Evolutionary conservation across 768 basidiomycete genomes (phyloP).

Genomic region (Trametes cingulata): DNA sequence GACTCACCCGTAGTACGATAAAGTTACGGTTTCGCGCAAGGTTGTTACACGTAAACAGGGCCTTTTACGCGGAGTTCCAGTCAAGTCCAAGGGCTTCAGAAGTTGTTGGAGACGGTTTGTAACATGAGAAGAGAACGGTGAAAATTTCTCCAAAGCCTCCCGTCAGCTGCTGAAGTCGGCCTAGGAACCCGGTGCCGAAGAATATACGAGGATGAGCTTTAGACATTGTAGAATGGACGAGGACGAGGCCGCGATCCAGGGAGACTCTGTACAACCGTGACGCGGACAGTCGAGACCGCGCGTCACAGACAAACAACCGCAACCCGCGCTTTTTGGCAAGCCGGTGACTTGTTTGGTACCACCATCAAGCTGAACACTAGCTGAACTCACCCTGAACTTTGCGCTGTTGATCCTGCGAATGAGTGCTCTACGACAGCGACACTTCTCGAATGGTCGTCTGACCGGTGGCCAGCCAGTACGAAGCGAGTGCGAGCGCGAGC

Average conservation of each 20-base stretch:
- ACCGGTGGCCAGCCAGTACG: background rate
- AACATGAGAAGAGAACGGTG: conserved; percentile 2
- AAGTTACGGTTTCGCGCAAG: background rate
- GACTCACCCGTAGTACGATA: background rate
- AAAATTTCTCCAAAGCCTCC: conserved; percentile 6
- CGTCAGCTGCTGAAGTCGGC: background rate
- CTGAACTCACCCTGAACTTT: background rate
- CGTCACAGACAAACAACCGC: background rate
- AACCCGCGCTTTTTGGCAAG: background rate
- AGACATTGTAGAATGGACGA: conserved; percentile 7
- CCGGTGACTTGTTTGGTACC: background rate
- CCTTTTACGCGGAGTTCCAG: background rate
- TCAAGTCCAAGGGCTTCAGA: background rate
- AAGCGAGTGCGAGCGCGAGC: background rate
- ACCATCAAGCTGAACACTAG: background rate
- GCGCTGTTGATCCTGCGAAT: background rate
- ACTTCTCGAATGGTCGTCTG: conserved; percentile 6
- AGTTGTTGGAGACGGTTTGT: background rate
- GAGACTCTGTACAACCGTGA: background rate
- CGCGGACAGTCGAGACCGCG: background rate
- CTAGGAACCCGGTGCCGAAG: conserved; percentile 16
- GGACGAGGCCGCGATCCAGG: background rate
- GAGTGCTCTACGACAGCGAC: background rate
- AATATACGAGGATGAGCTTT: conserved; percentile 9
- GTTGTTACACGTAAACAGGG: background rate